These are phyloP conservation scores for Colletotrichum caudatum DNA, from an alignment of 2,329 filamentous ascomycete genomes.

Conservation along the genomic window DNA sequence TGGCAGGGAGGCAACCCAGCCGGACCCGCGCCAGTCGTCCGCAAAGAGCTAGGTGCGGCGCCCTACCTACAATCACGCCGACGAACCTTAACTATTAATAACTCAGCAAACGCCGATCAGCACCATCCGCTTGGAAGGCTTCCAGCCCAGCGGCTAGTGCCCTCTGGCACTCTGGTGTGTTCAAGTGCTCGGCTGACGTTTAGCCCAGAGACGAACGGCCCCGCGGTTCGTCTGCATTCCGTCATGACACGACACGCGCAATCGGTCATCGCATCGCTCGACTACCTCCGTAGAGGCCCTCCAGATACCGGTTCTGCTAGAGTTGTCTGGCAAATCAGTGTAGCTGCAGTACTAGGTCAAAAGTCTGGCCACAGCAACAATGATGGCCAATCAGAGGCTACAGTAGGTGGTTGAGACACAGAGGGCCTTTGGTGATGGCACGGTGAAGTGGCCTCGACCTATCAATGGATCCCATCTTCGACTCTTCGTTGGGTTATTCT, in stretches of 20 bases:
- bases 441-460: no score
- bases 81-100: conserved; percentile 33
- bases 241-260: conserved; percentile 1
- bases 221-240: conserved; percentile 10
- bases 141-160: no score
- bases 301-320: neutral
- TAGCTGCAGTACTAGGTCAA: no score
- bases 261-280: conserved; percentile 23
- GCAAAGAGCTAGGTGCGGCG: neutral
- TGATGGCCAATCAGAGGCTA: no score
- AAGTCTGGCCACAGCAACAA: no score
- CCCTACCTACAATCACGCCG: conserved; percentile 6
- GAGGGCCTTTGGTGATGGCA: no score
- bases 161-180: no score
- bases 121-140: neutral
- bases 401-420: no score
- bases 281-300: neutral
- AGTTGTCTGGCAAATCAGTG: neutral
- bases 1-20: no score
- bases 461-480: no score
- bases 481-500: no score
- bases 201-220: neutral
- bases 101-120: neutral
- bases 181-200: conserved; percentile 25
- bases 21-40: no score